A percentile compares a stretch with the other conserved stretches of the same genome.
phyloP scores from a whole-genome alignment of 2,329 filamentous ascomycete species.

The Ophiostoma sp. region DNA sequence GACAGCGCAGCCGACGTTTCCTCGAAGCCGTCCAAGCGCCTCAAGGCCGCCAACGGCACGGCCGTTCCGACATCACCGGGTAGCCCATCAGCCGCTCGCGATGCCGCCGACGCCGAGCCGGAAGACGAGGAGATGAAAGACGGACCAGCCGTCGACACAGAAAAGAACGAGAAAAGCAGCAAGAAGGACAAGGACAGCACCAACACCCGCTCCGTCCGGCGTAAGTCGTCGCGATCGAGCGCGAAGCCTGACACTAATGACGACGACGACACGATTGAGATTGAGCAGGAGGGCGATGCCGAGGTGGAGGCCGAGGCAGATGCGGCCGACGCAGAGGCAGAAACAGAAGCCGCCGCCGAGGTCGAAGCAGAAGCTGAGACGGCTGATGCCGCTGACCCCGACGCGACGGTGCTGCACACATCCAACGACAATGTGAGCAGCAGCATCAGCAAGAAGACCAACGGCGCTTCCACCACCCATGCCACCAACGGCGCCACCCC shows the following conservation, averaged over 20 bases:
- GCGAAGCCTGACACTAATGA: neutral
- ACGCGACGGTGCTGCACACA: slow-evolving; percentile 18
- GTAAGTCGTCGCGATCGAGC: slow-evolving; percentile 15
- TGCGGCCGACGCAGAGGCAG: slow-evolving; percentile 29
- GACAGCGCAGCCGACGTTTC: slow-evolving; percentile 46
- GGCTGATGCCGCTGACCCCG: slow-evolving; percentile 11
- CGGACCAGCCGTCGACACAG: neutral
- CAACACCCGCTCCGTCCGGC: slow-evolving; percentile 11
- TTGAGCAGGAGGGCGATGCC: neutral
- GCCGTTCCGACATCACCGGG: slow-evolving; percentile 47
- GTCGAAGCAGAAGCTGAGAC: slow-evolving; percentile 29
- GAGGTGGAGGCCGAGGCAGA: slow-evolving; percentile 34
- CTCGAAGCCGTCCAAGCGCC: slow-evolving; percentile 48
- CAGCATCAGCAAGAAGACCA: neutral
- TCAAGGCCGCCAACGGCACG: slow-evolving; percentile 48
- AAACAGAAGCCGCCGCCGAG: slow-evolving; percentile 30
- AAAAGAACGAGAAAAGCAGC: neutral
- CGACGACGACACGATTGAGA: neutral
- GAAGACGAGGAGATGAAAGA: slow-evolving; percentile 24
- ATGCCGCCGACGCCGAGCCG: slow-evolving; percentile 13
- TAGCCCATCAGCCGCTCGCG: slow-evolving; percentile 33
- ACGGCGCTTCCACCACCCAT: slow-evolving; percentile 27
- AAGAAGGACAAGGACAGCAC: neutral
- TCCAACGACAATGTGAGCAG: neutral
- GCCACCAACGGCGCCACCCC: neutral